Conservation (phyloP, 192 early-diverging fungal genomes). For the Coemansia sp. region DNA sequence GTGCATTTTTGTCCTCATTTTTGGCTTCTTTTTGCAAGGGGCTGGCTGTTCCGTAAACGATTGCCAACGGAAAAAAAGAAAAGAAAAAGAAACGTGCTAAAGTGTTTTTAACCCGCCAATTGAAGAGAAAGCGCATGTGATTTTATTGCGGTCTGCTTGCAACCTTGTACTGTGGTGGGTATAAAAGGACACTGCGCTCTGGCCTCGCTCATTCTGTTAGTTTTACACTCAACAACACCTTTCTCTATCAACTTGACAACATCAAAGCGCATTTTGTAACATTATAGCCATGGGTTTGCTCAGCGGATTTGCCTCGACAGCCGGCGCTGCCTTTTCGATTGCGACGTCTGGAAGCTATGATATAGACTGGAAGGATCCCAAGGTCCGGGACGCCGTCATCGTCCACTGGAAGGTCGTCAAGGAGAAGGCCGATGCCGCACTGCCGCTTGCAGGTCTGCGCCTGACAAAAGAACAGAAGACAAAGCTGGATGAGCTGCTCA, state of each 20-base stretch:
- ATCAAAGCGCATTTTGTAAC: neutral
- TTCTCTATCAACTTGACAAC: neutral
- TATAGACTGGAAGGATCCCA: constrained; percentile 33
- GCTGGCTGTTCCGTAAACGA: neutral
- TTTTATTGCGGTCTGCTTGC: neutral
- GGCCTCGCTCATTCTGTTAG: neutral
- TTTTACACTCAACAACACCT: neutral
- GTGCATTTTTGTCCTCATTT: no score
- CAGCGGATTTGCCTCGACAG: constrained; percentile 11
- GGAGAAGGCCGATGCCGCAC: constrained; percentile 33
- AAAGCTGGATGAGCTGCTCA: constrained; percentile 31
- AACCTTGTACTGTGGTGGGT: neutral
- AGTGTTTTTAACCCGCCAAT: neutral
- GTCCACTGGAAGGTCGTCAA: constrained; percentile 35
- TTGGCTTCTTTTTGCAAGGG: neutral
- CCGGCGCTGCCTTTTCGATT: constrained; percentile 21
- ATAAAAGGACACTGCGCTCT: neutral
- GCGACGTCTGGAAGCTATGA: constrained; percentile 30
- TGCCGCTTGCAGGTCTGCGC: constrained; percentile 36
- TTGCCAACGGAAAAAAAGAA: neutral
- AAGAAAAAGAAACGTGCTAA: neutral
- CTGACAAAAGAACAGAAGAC: constrained; percentile 38
- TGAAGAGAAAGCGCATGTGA: neutral
- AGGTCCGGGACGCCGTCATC: constrained; percentile 22
- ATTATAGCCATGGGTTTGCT: constrained; percentile 26